Evolutionary conservation across 2,329 filamentous ascomycete species (phyloP), one percentile per base, ranked within the genome.

Genomic region (Alternaria sp.): DNA sequence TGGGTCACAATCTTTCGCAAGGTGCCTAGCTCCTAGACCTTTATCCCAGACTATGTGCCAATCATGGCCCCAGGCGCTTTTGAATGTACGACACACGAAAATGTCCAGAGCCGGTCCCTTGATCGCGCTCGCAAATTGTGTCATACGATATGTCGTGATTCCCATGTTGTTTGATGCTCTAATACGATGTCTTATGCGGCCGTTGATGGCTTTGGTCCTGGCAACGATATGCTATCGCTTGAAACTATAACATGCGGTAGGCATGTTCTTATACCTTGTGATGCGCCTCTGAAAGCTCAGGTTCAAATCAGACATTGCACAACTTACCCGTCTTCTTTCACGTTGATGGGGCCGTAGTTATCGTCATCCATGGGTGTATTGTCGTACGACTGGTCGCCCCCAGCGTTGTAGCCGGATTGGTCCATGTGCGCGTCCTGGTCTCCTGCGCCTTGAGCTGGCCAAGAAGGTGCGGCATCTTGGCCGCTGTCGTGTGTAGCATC

Each of bases 271-370:
- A 54, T 65, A 69, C 67, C 67, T 66, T 65, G n/a, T 56, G 66
- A 70, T 67, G 66, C 68, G 66, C 66, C 64, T 66, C 40, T 62
- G 51, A 37, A 23, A 40, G 57, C 37, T 44, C 14, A 50, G 40
- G 6, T 44, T 29, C 52, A 54, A 34, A 29, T 60, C 40, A 29
- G 62, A 59, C 59, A 28, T 41, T 61, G 50, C 53, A 57, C 34
- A 39, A 78, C 92, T 93, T 88, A 96, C 92, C 92, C 92, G 76
- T 96, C 92, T 86, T 96, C 92, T 80, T 96, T 96, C 56, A 93
- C 91, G 60, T 88, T 90, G 61, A 90, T 87, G 60, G 80, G 79
- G 33, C 79, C 79, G 60, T 81, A 80, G 54, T 82, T 77, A 49
- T 80, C 78, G 31, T 80, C 76, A 31, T 75, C 73, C 42, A 73